phyloP scores from a whole-genome alignment of 495 filamentous ascomycete species.

The Lepraria neglecta region DNA sequence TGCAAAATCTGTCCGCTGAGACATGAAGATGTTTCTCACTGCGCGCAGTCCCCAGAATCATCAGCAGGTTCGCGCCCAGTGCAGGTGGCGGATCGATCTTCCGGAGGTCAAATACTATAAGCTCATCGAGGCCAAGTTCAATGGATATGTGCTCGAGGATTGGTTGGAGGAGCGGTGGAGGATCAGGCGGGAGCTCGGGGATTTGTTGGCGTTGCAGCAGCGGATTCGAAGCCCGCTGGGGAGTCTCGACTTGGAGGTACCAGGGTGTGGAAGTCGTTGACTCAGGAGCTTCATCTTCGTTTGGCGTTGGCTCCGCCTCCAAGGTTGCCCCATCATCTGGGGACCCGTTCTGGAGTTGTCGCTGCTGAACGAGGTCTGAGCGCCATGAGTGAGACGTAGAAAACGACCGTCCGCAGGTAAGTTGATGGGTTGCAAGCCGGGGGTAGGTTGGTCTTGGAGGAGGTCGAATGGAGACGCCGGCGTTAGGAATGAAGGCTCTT shows the following conservation, averaged over 20 bases:
- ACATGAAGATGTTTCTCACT: slow-evolving; percentile 91
- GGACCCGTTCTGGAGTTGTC: neutral
- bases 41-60: slow-evolving; percentile 89
- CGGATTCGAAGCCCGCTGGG: slow-evolving; percentile 38
- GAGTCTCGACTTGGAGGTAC: slow-evolving; percentile 73
- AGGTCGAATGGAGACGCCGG: slow-evolving; percentile 13
- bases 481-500: slow-evolving; percentile 15
- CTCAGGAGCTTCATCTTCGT: neutral
- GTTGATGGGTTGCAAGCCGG: neutral
- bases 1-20: slow-evolving; percentile 78
- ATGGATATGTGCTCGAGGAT: slow-evolving; percentile 73
- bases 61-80: slow-evolving; percentile 78
- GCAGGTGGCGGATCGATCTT: slow-evolving; percentile 77
- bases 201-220: slow-evolving; percentile 58
- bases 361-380: slow-evolving; percentile 11
- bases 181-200: slow-evolving; percentile 65
- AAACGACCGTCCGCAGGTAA: neutral
- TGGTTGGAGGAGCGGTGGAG: slow-evolving; percentile 64
- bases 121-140: slow-evolving; percentile 73
- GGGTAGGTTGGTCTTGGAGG: neutral
- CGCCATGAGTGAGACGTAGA: slow-evolving; percentile 5
- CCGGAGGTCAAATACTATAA: slow-evolving; percentile 75
- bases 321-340: neutral
- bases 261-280: slow-evolving; percentile 51
- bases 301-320: neutral